A percentile compares a stretch with the other conserved stretches of the same genome.
Evolutionary conservation across 1,284 basidiomycete species (phyloP).

Genomic region (Xerocomus cyaneibrunnescens): DNA sequence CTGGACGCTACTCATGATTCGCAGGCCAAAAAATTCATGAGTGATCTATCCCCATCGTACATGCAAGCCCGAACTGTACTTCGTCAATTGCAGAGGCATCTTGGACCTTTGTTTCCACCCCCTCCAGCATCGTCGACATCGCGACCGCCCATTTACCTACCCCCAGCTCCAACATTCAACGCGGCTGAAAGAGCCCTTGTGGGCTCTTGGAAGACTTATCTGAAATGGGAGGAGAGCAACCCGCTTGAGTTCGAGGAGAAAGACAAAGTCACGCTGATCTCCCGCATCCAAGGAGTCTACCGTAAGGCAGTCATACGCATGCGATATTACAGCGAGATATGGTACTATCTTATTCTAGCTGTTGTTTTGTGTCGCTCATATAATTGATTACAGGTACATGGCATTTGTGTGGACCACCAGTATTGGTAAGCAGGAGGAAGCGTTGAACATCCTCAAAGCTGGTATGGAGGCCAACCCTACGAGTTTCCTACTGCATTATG

Average conservation of each 20-base stretch:
- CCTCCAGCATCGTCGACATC: conserved; percentile 41
- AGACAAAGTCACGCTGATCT: conserved; percentile 66
- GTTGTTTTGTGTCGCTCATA: conserved; percentile 13
- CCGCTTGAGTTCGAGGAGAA: conserved; percentile 90
- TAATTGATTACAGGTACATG: conserved; percentile 68
- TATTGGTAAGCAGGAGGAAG: conserved; percentile 82
- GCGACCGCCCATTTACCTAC: conserved; percentile 59
- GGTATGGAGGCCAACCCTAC: conserved; percentile 87
- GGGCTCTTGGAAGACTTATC: conserved; percentile 86
- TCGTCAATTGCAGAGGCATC: conserved; percentile 78
- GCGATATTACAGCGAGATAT: conserved; percentile 95
- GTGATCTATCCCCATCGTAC: conserved; percentile 78
- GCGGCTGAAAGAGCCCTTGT: conserved; percentile 72
- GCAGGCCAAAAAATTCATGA: conserved; percentile 92
- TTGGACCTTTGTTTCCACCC: conserved; percentile 61
- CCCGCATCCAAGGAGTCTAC: conserved; percentile 81
- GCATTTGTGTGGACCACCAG: conserved; percentile 79
- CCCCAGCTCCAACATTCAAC: conserved; percentile 73
- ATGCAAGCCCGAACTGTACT: conserved; percentile 94
- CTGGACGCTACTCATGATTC: conserved; percentile 10
- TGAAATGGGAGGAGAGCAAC: conserved; percentile 96
- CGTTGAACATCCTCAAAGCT: conserved; percentile 74
- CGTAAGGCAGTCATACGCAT: conserved; percentile 86
- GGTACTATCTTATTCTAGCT: conserved; percentile 49
- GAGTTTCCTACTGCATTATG: conserved; percentile 88